phyloP scores from a whole-genome alignment of 2,329 filamentous ascomycete genomes.

The Xylaria digitata region DNA sequence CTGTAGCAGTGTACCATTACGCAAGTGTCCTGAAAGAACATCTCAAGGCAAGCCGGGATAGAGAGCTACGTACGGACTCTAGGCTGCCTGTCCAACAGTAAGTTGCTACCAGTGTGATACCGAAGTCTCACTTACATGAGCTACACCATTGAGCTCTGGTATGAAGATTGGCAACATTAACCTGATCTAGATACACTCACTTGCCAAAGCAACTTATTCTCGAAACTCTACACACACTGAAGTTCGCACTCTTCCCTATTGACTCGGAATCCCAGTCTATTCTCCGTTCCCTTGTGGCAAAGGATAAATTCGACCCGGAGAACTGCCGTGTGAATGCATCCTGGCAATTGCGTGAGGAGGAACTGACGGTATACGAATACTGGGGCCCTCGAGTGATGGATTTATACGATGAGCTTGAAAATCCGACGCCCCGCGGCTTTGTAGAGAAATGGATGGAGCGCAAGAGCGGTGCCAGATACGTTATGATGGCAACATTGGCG shows the following conservation, averaged over 20 bases:
- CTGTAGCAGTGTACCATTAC: constrained; percentile 9
- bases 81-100: too few species aligned
- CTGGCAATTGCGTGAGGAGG: constrained; percentile 1
- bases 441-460: constrained; percentile 10
- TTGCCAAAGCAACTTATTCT: constrained; percentile 6
- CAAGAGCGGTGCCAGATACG: constrained; percentile 1
- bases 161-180: not conserved
- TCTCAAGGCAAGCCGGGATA: not conserved
- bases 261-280: constrained; percentile 7
- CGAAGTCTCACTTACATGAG: too few species aligned
- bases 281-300: constrained; percentile 3
- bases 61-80: too few species aligned
- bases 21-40: constrained; percentile 8
- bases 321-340: not conserved
- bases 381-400: not conserved
- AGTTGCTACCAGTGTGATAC: too few species aligned
- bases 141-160: too few species aligned
- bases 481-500: constrained; percentile 20
- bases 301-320: constrained; percentile 12
- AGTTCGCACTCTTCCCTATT: not conserved
- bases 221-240: not conserved
- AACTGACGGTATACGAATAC: constrained; percentile 1
- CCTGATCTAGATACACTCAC: not conserved
- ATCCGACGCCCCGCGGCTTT: not conserved
- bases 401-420: constrained; percentile 6